Conservation (phyloP, 768 basidiomycete species). For the Leccinum fibrillosum region DNA sequence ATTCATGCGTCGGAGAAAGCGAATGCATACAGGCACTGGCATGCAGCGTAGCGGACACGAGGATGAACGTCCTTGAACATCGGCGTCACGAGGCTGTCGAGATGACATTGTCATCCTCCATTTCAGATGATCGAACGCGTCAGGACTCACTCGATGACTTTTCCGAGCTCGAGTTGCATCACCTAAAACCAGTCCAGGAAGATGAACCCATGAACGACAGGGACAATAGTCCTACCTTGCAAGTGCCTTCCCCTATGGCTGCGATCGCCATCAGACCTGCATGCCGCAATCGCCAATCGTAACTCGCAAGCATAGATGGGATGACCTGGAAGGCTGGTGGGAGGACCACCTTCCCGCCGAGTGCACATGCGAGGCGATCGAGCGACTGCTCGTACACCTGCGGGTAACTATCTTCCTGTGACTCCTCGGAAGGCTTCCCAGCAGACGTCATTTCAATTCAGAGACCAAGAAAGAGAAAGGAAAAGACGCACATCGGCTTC, state of each 20-base stretch:
- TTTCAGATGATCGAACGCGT: neutral
- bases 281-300: conserved; percentile 83
- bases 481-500: conserved; percentile 63
- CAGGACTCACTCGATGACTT: conserved; percentile 70
- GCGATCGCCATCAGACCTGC: conserved; percentile 88
- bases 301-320: conserved; percentile 75
- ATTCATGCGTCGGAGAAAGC: neutral
- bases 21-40: conserved; percentile 72
- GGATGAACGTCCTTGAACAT: conserved; percentile 81
- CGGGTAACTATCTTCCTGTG: conserved; percentile 60
- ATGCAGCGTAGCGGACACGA: conserved; percentile 69
- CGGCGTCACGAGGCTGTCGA: conserved; percentile 62
- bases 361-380: conserved; percentile 76
- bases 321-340: conserved; percentile 82
- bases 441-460: neutral
- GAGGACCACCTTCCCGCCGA: conserved; percentile 72
- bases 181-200: conserved; percentile 37
- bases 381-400: conserved; percentile 80
- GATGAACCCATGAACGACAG: neutral
- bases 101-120: neutral
- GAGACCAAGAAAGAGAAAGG: conserved; percentile 19
- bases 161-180: conserved; percentile 78
- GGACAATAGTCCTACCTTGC: conserved; percentile 42
- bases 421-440: conserved; percentile 58
- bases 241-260: conserved; percentile 80